Evolutionary conservation across 345 rosid genomes (phyloP), one percentile per base, ranked within the genome.

Genomic region (Acer saccharum): DNA sequence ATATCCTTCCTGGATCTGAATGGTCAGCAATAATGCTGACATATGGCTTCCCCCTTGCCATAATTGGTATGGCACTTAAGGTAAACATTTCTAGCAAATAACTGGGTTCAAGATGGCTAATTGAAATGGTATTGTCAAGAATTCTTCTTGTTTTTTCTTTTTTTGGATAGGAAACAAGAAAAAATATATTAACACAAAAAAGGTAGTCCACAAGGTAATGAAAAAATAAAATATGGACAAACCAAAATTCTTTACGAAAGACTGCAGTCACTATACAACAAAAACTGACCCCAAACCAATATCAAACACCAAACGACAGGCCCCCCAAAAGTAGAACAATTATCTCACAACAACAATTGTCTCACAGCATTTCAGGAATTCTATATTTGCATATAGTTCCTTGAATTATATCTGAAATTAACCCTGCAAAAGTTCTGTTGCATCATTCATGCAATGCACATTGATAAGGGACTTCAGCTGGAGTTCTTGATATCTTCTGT

Each of bases 31-130:
- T 96, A 62, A 92, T 94, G 98, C 84, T 96, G 32, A 96, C 99
- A 1, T 96, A 96, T 85, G 97, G 99, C 48, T 96, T 96, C 75
- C 99, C 99, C 41, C 97, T 94, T 78, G 95, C 99, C 54, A 88
- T 96, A 25, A 96, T 96, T 2, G 99, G 99, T 75, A 96, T 96
- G 99, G 98, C 98, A 66, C 91, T 96, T 83, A 94, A 96, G 98
- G 98, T 94, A 84, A 78, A 64, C 25, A 8, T 70, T 75, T 79
- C 79, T 81, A 78, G 46, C 44, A n/a, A 23, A 46, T 76, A 21
- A 29, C 46, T 55, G 11, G 39, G 27, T 70, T 69, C 58, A 48
- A 73, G 54, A 58, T 80, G 43, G 35, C 50, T 54, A 73, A 62
- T 10, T 64, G 60, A 77, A 66, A 32, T 23, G 12, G 9, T 48